Evolutionary conservation across 2,329 filamentous ascomycete genomes (phyloP).

Genomic region (Ophiocordyceps camponoti-leonardi): DNA sequence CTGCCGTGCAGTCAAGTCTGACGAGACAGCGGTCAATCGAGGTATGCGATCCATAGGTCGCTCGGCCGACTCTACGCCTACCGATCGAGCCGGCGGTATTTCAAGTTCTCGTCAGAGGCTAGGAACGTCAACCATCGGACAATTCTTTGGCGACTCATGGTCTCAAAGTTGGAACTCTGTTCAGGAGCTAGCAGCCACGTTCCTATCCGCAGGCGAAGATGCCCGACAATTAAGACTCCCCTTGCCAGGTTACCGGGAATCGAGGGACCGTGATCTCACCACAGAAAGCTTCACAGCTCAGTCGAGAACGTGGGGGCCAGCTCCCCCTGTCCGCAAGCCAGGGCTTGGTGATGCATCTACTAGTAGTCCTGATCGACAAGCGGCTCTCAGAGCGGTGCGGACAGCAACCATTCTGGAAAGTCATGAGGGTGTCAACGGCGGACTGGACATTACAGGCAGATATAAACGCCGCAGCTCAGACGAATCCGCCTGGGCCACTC

Average conservation of each 20-base stretch:
- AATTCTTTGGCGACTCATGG: conserved; percentile 33
- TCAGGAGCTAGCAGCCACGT: conserved; percentile 32
- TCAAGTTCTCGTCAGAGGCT: neutral
- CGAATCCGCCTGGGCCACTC: conserved; percentile 32
- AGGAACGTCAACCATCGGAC: conserved; percentile 10
- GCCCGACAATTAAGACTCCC: conserved; percentile 1
- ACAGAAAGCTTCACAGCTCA: conserved; percentile 5
- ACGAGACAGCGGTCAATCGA: conserved; percentile 14
- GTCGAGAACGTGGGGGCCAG: conserved; percentile 29
- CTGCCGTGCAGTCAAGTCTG: conserved; percentile 22
- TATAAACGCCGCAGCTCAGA: conserved; percentile 55
- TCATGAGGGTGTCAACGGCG: conserved; percentile 40
- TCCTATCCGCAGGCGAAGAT: conserved; percentile 13
- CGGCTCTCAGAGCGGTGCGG: conserved; percentile 35
- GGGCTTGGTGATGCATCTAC: conserved; percentile 31
- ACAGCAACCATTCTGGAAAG: conserved; percentile 44
- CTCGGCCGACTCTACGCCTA: conserved; percentile 10
- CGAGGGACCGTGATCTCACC: conserved; percentile 6
- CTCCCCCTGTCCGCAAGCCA: conserved; percentile 22
- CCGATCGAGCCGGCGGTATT: conserved; percentile 15
- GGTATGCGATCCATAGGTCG: conserved; percentile 1
- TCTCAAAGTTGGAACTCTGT: conserved; percentile 37
- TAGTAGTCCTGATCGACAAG: conserved; percentile 34
- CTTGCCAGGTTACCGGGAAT: conserved; percentile 5
- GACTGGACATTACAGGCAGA: conserved; percentile 34